phyloP scores from a whole-genome alignment of 192 early-diverging fungal genomes.

The Umbelopsis ramanniana region DNA sequence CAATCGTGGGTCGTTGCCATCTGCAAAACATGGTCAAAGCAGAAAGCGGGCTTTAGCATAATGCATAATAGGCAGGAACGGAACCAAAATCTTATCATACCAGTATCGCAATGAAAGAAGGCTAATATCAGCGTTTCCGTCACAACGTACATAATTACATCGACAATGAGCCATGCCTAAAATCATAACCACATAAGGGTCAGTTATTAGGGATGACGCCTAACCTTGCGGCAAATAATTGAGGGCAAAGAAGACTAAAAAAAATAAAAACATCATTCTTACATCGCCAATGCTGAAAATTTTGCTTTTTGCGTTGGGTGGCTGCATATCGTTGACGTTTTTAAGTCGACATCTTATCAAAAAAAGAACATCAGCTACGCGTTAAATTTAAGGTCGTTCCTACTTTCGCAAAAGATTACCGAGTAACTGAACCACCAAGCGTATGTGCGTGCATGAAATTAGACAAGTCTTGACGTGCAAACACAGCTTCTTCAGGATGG shows the following conservation, averaged over 20 bases:
- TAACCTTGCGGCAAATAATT: not conserved
- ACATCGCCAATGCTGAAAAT: conserved; percentile 17
- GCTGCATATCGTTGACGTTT: conserved; percentile 8
- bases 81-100: conserved; percentile 11
- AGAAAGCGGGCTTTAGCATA: not conserved
- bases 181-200: not conserved
- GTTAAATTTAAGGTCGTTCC: not conserved
- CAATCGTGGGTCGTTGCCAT: not conserved
- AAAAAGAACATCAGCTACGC: not conserved
- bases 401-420: not conserved
- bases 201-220: not conserved
- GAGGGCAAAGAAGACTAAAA: not conserved
- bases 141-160: conserved; percentile 40
- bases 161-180: conserved; percentile 28
- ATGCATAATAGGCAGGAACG: conserved; percentile 4
- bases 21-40: not conserved
- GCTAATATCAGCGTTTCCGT: conserved; percentile 31
- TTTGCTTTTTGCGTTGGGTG: not conserved
- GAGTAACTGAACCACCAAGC: conserved; percentile 30
- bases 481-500: conserved; percentile 35
- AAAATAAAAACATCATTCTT: not conserved
- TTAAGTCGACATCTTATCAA: conserved; percentile 8
- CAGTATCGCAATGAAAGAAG: conserved; percentile 31
- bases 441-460: conserved; percentile 23
- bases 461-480: conserved; percentile 26